Conservation (phyloP, 2,329 filamentous ascomycete species). For the Penicillium sp. region DNA sequence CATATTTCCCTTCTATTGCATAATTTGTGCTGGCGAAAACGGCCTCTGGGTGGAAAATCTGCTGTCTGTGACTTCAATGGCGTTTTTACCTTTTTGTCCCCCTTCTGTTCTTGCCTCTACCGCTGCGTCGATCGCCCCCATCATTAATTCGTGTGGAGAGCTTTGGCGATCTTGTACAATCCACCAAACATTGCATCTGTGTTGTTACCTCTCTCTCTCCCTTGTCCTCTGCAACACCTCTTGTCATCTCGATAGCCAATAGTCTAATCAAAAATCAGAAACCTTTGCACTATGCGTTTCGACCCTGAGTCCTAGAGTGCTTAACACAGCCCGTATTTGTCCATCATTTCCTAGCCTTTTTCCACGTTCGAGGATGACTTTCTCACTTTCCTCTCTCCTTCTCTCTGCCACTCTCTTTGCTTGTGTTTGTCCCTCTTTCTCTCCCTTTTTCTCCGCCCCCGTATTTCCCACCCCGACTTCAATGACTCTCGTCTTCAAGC, state of each 20-base stretch:
- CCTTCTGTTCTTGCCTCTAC: constrained; percentile 3
- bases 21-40: constrained; percentile 21
- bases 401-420: no score
- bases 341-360: no score
- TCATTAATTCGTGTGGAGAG: constrained; percentile 16
- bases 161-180: constrained; percentile 20
- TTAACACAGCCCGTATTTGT: no score
- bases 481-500: no score
- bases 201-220: constrained; percentile 3
- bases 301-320: no score
- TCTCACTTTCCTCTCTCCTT: no score
- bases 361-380: no score
- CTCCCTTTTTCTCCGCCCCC: no score
- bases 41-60: constrained; percentile 20
- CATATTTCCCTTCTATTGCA: constrained; percentile 14
- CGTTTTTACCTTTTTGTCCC: constrained; percentile 17
- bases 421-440: no score
- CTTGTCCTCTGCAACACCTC: constrained; percentile 17
- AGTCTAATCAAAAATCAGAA: neutral
- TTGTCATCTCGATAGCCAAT: constrained; percentile 16
- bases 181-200: constrained; percentile 19
- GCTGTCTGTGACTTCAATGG: constrained; percentile 20
- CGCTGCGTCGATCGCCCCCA: constrained; percentile 14
- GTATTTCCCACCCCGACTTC: no score
- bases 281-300: no score